Evolutionary conservation across 257 asterid species (phyloP).

Genomic region (Orobanche coerulescens): DNA sequence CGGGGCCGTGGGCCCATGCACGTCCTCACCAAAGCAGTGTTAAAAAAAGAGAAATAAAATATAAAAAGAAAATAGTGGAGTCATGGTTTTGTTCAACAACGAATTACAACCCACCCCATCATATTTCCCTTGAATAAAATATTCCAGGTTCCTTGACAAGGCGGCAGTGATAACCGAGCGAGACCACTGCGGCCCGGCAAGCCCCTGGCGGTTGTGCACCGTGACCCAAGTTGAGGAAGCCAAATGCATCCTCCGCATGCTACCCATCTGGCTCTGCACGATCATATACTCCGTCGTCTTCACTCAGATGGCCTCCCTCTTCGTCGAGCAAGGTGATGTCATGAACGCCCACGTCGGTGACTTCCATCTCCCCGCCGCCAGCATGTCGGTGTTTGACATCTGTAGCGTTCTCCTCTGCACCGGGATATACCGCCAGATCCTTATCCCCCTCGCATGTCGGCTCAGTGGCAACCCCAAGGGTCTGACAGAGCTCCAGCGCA

Average conservation of each 20-base stretch:
- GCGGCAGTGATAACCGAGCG: conserved; percentile 42
- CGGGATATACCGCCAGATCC: conserved; percentile 40
- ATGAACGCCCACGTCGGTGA: conserved; percentile 40
- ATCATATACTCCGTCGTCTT: conserved; percentile 66
- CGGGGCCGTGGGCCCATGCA: no score
- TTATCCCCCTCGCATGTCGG: conserved; percentile 41
- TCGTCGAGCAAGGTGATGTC: conserved; percentile 70
- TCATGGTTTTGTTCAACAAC: not conserved
- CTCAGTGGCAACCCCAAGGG: conserved; percentile 50
- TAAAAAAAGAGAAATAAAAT: no score
- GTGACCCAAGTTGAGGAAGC: conserved; percentile 80
- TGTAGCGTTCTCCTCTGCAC: conserved; percentile 61
- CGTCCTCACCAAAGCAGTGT: no score
- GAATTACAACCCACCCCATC: not conserved
- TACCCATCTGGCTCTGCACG: conserved; percentile 76
- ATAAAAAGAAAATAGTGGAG: no score
- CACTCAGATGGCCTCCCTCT: conserved; percentile 82
- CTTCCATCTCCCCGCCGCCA: conserved; percentile 66
- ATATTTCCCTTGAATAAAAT: not conserved
- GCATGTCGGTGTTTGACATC: conserved; percentile 76
- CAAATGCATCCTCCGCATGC: conserved; percentile 61
- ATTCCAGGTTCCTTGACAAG: conserved; percentile 49
- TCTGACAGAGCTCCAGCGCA: conserved; percentile 67
- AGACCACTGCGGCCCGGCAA: conserved; percentile 24
- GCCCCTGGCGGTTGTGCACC: conserved; percentile 64